phyloP scores from a whole-genome alignment of 345 rosid genomes.

The Litchi chinensis region DNA sequence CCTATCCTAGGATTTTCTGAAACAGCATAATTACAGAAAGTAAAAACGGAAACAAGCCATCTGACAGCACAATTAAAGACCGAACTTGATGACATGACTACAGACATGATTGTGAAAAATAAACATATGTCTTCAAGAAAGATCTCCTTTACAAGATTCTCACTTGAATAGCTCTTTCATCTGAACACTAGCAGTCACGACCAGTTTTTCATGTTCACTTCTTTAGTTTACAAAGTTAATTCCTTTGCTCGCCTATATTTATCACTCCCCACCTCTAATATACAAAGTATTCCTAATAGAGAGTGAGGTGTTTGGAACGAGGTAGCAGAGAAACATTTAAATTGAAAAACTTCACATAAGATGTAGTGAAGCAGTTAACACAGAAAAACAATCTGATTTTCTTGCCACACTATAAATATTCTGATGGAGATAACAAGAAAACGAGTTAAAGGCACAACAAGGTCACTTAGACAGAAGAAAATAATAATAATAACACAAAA shows the following conservation, averaged over 20 bases:
- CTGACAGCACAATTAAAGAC: not conserved
- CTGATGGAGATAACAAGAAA: not conserved
- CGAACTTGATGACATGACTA: not conserved
- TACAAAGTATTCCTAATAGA: not conserved
- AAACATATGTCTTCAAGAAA: not conserved
- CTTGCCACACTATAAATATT: not conserved
- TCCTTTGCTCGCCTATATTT: not conserved
- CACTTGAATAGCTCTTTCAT: not conserved
- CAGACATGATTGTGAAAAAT: not conserved
- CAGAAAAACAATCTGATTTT: too few species aligned
- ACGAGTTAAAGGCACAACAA: not conserved
- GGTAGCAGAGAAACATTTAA: not conserved
- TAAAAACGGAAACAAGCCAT: not conserved
- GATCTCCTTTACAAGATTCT: not conserved
- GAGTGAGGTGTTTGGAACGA: not conserved
- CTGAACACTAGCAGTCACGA: not conserved
- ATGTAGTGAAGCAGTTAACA: not conserved
- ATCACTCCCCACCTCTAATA: not conserved
- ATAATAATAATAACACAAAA: not conserved
- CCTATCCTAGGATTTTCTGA: not conserved
- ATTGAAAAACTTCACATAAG: not conserved
- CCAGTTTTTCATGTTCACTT: not conserved
- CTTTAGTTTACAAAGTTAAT: not conserved
- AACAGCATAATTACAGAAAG: not conserved
- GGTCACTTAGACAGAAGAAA: not conserved